Percentiles rank a stretch among this genome's conserved stretches.
phyloP scores from a whole-genome alignment of 257 asterid species.

The Fraxinus americana region DNA sequence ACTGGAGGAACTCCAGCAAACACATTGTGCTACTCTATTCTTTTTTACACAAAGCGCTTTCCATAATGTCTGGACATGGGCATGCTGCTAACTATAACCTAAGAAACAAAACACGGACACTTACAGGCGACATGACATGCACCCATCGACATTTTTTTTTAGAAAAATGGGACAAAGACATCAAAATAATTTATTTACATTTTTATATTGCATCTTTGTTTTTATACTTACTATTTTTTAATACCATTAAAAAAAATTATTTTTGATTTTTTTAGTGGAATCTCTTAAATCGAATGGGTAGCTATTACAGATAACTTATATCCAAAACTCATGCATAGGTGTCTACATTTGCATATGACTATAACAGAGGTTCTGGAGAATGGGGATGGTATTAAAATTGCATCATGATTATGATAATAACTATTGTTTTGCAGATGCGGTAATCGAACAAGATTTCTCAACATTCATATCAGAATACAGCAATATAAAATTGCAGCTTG shows the following conservation, averaged over 20 bases:
- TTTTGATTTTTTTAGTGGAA: background rate
- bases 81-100: background rate
- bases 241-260: too few relatives aligned
- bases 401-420: background rate
- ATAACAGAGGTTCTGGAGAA: background rate
- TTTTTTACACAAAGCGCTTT: background rate
- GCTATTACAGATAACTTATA: background rate
- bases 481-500: slow-evolving; percentile 6
- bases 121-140: background rate
- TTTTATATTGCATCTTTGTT: background rate
- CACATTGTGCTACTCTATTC: background rate
- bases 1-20: background rate
- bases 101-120: background rate
- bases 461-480: background rate
- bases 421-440: background rate
- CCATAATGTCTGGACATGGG: background rate
- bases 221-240: too few relatives aligned
- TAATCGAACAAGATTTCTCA: background rate
- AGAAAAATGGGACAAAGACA: background rate
- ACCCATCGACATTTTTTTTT: background rate
- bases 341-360: background rate
- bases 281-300: background rate
- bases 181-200: background rate
- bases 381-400: background rate
- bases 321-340: background rate